Percentiles rank a stretch among this genome's conserved stretches.
Evolutionary conservation across 352 stramenopile genomes (phyloP).

Genomic region (Thraustochytrium sp.): DNA sequence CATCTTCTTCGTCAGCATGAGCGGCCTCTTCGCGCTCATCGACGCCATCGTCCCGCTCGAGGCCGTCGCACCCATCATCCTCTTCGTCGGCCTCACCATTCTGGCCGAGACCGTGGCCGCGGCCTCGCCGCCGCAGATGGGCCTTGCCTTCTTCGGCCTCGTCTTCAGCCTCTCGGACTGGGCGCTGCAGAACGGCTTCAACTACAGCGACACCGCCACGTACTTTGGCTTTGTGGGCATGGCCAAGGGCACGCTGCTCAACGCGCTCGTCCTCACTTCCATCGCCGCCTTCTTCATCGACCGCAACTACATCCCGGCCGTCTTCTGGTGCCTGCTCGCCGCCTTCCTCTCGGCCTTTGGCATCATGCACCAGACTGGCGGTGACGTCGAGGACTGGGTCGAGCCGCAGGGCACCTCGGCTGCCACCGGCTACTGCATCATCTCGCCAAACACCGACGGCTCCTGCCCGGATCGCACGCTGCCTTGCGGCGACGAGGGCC

Average conservation of each 20-base stretch:
- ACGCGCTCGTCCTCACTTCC: conserved; percentile 38
- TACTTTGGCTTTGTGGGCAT: conserved; percentile 46
- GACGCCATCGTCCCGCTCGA: conserved; percentile 42
- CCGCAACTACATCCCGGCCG: conserved; percentile 47
- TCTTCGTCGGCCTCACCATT: conserved; percentile 50
- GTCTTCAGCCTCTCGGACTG: conserved; percentile 47
- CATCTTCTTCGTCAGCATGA: conserved; percentile 47
- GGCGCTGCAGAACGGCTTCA: neutral
- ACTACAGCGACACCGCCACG: neutral
- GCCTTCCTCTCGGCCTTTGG: conserved; percentile 46
- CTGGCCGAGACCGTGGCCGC: conserved; percentile 38
- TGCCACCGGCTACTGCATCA: neutral
- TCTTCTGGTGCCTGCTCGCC: conserved; percentile 41
- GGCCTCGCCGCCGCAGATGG: conserved; percentile 36
- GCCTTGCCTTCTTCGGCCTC: conserved; percentile 45
- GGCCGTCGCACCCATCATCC: conserved; percentile 48
- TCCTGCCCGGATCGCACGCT: too few species aligned
- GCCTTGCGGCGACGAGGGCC: too few species aligned
- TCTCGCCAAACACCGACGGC: too few species aligned
- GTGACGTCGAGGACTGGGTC: neutral
- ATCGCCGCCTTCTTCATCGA: conserved; percentile 50
- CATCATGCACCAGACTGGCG: conserved; percentile 41
- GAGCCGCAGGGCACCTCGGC: neutral
- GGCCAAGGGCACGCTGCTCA: conserved; percentile 44
- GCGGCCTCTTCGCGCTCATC: conserved; percentile 46